Evolutionary conservation across 78 protist genomes (phyloP).

Genomic region (Polysphondylium violaceum): DNA sequence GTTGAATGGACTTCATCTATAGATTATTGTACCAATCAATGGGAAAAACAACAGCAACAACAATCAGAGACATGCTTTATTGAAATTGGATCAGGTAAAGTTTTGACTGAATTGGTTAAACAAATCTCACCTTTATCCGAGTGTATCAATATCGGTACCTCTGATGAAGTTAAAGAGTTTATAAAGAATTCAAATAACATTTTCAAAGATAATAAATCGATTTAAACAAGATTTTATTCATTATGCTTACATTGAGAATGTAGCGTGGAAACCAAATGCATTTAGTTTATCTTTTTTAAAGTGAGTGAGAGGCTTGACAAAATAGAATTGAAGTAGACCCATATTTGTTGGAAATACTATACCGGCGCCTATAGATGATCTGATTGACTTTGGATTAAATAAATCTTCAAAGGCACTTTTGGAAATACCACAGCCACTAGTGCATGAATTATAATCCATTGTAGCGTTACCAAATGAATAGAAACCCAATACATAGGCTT

Average conservation of each 20-base stretch:
- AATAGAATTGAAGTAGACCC: background rate
- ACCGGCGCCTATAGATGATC: background rate
- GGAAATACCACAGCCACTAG: too few species aligned
- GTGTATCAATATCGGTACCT: background rate
- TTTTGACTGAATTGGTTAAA: slow-evolving; percentile 28
- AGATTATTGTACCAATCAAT: slow-evolving; percentile 40
- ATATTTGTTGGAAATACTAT: background rate
- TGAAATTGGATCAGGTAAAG: slow-evolving; percentile 57
- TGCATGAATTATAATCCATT: too few species aligned
- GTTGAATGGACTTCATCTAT: slow-evolving; percentile 43
- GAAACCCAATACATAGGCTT: background rate
- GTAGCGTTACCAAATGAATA: background rate
- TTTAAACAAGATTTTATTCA: background rate
- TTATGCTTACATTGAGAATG: background rate
- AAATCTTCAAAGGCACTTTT: background rate
- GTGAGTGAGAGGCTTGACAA: background rate
- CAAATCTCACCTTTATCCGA: slow-evolving; percentile 13
- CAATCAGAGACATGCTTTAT: slow-evolving; percentile 11
- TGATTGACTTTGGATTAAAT: background rate
- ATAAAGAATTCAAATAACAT: slow-evolving; percentile 14
- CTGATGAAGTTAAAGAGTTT: slow-evolving; percentile 11
- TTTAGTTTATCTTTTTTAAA: background rate
- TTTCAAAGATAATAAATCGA: background rate
- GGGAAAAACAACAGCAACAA: slow-evolving; percentile 13
- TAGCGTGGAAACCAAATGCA: background rate